Conservation (phyloP, 495 filamentous ascomycete species). For the Rhypophila decipiens region DNA sequence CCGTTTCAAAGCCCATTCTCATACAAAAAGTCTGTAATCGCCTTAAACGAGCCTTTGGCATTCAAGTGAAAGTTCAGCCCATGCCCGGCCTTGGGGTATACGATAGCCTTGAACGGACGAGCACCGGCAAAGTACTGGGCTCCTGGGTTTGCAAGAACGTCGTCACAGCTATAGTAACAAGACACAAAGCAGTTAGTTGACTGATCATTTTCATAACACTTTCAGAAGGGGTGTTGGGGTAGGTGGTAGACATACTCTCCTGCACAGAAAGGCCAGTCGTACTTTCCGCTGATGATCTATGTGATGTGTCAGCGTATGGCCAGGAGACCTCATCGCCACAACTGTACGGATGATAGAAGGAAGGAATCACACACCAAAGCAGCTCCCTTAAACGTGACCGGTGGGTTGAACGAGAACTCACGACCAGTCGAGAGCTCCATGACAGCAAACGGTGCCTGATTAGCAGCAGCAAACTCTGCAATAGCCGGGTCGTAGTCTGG, state of each 20-base stretch:
- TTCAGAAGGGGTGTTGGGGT: no score
- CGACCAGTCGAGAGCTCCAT: constrained; percentile 21
- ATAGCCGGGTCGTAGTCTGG: constrained; percentile 21
- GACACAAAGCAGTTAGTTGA: no score
- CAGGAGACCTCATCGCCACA: not conserved
- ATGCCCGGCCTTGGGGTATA: constrained; percentile 19
- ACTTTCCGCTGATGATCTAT: constrained; percentile 24
- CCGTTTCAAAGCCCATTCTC: not conserved
- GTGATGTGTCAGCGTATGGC: not conserved
- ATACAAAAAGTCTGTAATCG: constrained; percentile 25
- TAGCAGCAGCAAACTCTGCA: constrained; percentile 20
- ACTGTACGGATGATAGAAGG: not conserved
- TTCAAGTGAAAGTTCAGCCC: constrained; percentile 21
- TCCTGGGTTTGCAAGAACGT: constrained; percentile 7
- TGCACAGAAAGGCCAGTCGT: constrained; percentile 29
- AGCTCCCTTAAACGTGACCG: constrained; percentile 7
- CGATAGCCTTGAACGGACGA: constrained; percentile 16
- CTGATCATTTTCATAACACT: no score
- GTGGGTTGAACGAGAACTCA: not conserved
- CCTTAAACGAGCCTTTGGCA: constrained; percentile 21
- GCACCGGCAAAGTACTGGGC: constrained; percentile 9
- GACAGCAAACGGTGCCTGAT: constrained; percentile 22
- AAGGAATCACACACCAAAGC: constrained; percentile 4
- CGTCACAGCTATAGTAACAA: constrained; percentile 25
- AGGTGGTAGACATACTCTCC: constrained; percentile 11